Evolutionary conservation across 2,329 filamentous ascomycete genomes (phyloP), one percentile per base, ranked within the genome.

Genomic region (Fusarium robinianum): DNA sequence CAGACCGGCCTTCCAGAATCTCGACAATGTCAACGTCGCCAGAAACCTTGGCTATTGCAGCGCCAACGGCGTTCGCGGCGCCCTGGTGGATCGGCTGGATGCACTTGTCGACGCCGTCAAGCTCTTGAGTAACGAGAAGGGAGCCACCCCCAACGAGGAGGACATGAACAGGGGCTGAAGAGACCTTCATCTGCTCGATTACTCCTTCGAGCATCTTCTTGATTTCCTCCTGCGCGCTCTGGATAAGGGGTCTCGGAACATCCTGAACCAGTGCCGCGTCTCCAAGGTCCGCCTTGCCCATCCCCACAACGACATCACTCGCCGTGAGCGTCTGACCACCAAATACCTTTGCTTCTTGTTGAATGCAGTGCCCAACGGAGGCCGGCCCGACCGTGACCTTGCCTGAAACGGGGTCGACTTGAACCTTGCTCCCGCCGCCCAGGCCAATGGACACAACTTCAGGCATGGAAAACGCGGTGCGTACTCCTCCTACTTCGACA

Each of bases 11-110:
- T 15, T 71, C 68, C 11, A 72, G 54, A 8, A 75, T 72, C 47
- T 76, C 70, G n/a, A 80, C 73, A 2, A 74, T 64, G 41, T 82
- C 78, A 2, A 81, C 65, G 8, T 74, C 72, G 1, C 76, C 78
- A 3, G 73, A 73, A 1, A 80, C 73, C 39, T 77, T 77, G 3
- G 76, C 77, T 21, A 80, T 80, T 0, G 80, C 80, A 1, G 80
- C 80, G 5, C 80, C 80, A 3, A 84, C 76, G 0, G 80, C 80
- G 59, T 83, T 84, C 4, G 80, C 80, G 1, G 76, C 78, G 42
- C 77, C 77, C 19, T 78, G 69, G 35, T 74, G 75, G 3, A 73
- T 70, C 1, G 80, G 80, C 5, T 71, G 66, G 6, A 78, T 74
- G 42, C 76, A 72, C 48, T 75, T 67, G 6, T 71, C 68, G 1